phyloP scores from a whole-genome alignment of 1,139 yeast species.

The Pneumocystis sp. region DNA sequence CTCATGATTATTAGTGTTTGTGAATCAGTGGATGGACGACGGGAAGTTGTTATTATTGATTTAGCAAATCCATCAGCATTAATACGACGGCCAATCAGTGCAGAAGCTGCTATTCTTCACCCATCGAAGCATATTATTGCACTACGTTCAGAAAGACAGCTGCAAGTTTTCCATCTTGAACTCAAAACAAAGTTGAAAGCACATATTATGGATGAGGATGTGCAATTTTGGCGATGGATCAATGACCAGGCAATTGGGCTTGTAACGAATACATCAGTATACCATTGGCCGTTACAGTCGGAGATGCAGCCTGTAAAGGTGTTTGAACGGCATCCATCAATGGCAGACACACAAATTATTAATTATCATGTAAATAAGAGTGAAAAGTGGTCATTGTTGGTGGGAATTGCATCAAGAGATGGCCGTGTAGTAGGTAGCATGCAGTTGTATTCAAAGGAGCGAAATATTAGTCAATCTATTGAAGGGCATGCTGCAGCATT shows the following conservation, averaged over 20 bases:
- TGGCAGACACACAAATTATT: slow-evolving; percentile 76
- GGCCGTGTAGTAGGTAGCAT: slow-evolving; percentile 94
- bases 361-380: slow-evolving; percentile 72
- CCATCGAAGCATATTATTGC: slow-evolving; percentile 80
- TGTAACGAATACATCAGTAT: slow-evolving; percentile 62
- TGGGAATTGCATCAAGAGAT: slow-evolving; percentile 88
- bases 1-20: slow-evolving; percentile 40
- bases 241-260: slow-evolving; percentile 60
- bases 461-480: slow-evolving; percentile 89
- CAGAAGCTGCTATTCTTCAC: slow-evolving; percentile 96
- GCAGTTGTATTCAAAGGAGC: slow-evolving; percentile 73
- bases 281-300: slow-evolving; percentile 71
- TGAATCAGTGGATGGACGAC: slow-evolving; percentile 64
- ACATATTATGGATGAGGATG: slow-evolving; percentile 73
- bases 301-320: slow-evolving; percentile 61
- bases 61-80: slow-evolving; percentile 34
- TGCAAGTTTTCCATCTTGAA: slow-evolving; percentile 61
- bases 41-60: slow-evolving; percentile 79
- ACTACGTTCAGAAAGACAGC: slow-evolving; percentile 76
- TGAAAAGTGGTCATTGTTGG: slow-evolving; percentile 85
- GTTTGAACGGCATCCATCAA: slow-evolving; percentile 68
- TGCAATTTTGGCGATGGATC: slow-evolving; percentile 93
- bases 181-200: slow-evolving; percentile 82
- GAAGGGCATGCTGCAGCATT: slow-evolving; percentile 96
- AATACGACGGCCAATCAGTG: slow-evolving; percentile 80